phyloP scores from a whole-genome alignment of 768 basidiomycete species.

The Boletus sensibilis region DNA sequence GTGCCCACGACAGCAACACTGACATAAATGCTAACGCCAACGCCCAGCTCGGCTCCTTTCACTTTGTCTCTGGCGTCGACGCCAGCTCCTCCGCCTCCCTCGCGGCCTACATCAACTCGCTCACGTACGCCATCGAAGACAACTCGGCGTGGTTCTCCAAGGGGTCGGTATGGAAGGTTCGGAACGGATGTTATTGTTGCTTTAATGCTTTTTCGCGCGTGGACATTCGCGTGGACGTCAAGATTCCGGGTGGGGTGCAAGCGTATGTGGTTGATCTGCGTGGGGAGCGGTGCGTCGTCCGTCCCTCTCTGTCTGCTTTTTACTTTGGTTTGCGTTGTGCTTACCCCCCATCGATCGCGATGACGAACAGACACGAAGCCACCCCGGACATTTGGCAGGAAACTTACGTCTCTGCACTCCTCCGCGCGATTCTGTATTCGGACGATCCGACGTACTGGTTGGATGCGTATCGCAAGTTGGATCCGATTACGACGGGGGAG shows the following conservation, averaged over 20 bases:
- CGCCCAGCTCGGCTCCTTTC: constrained; percentile 86
- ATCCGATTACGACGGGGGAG: constrained; percentile 88
- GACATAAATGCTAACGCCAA: neutral
- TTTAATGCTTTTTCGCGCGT: constrained; percentile 98
- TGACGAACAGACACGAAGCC: constrained; percentile 60
- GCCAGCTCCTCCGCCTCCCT: constrained; percentile 96
- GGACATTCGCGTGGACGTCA: constrained; percentile 95
- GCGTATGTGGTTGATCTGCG: constrained; percentile 93
- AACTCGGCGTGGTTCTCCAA: constrained; percentile 90
- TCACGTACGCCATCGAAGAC: constrained; percentile 95
- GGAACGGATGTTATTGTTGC: constrained; percentile 92
- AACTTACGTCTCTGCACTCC: constrained; percentile 89
- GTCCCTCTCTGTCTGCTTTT: neutral
- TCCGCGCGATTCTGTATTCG: constrained; percentile 91
- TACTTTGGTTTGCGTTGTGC: neutral
- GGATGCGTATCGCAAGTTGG: constrained; percentile 92
- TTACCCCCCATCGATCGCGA: neutral
- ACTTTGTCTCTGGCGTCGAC: constrained; percentile 98
- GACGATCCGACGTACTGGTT: constrained; percentile 91
- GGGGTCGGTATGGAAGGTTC: constrained; percentile 82
- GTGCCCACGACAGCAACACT: neutral
- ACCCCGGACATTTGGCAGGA: constrained; percentile 96
- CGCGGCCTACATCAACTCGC: constrained; percentile 96
- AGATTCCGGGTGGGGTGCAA: constrained; percentile 95
- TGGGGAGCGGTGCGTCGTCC: constrained; percentile 75